phyloP scores from a whole-genome alignment of 1,284 basidiomycete species.

The Ceratorhiza oryzae-sativae region DNA sequence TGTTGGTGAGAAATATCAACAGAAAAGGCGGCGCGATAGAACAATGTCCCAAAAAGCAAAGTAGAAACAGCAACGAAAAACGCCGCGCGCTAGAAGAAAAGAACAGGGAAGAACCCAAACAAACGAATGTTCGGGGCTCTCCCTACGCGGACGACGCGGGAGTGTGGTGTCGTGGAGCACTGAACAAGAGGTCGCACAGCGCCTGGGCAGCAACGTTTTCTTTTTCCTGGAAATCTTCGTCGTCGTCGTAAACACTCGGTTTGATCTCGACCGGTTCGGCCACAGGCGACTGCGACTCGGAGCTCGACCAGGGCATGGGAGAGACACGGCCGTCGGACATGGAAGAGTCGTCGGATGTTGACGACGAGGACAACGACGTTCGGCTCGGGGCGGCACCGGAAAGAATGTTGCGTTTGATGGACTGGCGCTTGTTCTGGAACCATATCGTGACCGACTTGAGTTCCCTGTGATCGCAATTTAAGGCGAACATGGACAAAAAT shows the following conservation, averaged over 20 bases:
- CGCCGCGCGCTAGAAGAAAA: conserved; percentile 15
- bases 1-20: background rate
- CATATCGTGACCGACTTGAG: conserved; percentile 79
- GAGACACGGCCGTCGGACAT: conserved; percentile 31
- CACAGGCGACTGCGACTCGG: background rate
- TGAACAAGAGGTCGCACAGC: conserved; percentile 34
- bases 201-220: conserved; percentile 32
- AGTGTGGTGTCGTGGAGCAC: conserved; percentile 20
- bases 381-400: conserved; percentile 14
- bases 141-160: conserved; percentile 10
- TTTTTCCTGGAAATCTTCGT: conserved; percentile 32
- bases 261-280: conserved; percentile 5
- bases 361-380: conserved; percentile 14
- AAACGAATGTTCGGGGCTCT: background rate
- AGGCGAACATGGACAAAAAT: conserved; percentile 27
- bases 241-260: conserved; percentile 7
- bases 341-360: conserved; percentile 31
- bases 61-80: conserved; percentile 1
- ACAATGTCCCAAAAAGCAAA: conserved; percentile 21
- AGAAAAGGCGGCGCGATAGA: conserved; percentile 5
- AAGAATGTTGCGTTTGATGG: conserved; percentile 49
- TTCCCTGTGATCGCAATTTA: conserved; percentile 58
- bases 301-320: conserved; percentile 22
- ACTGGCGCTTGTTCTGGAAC: conserved; percentile 84
- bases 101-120: conserved; percentile 14